Evolutionary conservation across 371 early-diverging fungal species (phyloP).

Genomic region (Mortierella sp.): DNA sequence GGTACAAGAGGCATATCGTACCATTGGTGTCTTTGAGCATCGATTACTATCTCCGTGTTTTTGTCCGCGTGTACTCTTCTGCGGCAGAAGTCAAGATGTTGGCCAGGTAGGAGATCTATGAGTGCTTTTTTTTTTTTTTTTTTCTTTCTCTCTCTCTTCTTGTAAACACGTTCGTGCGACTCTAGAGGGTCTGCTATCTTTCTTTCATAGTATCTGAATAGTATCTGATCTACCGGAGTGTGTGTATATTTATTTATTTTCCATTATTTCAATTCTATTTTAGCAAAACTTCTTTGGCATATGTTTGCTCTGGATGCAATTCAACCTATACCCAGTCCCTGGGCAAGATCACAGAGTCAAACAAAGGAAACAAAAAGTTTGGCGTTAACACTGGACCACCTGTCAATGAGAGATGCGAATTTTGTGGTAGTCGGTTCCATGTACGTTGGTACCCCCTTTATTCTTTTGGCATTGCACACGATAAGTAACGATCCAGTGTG

Average conservation of each 20-base stretch:
- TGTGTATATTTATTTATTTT: background rate
- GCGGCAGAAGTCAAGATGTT: constrained; percentile 79
- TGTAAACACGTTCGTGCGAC: too few relatives aligned
- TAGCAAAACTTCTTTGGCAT: constrained; percentile 83
- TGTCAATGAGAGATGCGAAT: constrained; percentile 71
- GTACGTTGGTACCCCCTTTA: constrained; percentile 55
- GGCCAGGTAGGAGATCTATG: constrained; percentile 65
- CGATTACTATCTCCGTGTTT: constrained; percentile 99
- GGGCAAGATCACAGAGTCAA: constrained; percentile 65
- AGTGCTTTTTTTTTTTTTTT: too few relatives aligned
- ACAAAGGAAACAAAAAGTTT: constrained; percentile 66
- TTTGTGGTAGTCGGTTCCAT: constrained; percentile 75
- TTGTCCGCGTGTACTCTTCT: constrained; percentile 94
- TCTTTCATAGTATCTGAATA: too few relatives aligned
- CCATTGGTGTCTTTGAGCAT: constrained; percentile 96
- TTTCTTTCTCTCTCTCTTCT: too few relatives aligned
- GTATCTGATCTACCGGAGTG: too few relatives aligned
- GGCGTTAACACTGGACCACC: constrained; percentile 71
- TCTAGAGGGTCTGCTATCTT: background rate
- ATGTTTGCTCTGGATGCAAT: constrained; percentile 88
- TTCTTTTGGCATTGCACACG: background rate
- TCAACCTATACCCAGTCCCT: constrained; percentile 77
- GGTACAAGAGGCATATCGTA: constrained; percentile 88
- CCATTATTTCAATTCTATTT: background rate
- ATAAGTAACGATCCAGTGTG: background rate